Evolutionary conservation across 148 eudicot genomes (phyloP).

Genomic region (Chenopodium berlandieri): DNA sequence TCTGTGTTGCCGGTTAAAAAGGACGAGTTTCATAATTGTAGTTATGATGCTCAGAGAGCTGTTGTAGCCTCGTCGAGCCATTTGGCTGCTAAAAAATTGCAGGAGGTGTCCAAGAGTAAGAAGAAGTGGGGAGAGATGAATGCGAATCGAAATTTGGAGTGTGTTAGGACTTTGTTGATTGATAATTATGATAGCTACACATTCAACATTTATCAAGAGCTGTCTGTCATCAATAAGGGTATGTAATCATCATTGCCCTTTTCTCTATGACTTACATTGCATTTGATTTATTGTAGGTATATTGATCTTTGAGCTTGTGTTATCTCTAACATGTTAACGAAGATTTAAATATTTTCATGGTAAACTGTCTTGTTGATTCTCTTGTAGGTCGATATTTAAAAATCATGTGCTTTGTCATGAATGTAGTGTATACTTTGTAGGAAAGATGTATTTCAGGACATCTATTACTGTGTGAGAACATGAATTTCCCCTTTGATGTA

Average conservation of each 20-base stretch:
- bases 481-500: background rate
- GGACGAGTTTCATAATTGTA: constrained; percentile 37
- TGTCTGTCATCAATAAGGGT: constrained; percentile 84
- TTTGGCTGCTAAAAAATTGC: constrained; percentile 45
- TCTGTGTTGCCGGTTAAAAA: constrained; percentile 39
- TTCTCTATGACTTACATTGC: constrained; percentile 4
- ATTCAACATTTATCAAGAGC: constrained; percentile 88
- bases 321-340: background rate
- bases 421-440: background rate
- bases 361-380: background rate
- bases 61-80: constrained; percentile 43
- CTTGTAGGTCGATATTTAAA: background rate
- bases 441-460: background rate
- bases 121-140: constrained; percentile 32
- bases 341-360: background rate
- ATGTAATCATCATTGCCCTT: background rate
- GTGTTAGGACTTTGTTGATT: constrained; percentile 79
- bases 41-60: constrained; percentile 35
- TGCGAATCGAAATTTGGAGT: constrained; percentile 43
- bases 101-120: constrained; percentile 38
- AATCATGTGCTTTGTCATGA: background rate
- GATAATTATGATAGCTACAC: constrained; percentile 99
- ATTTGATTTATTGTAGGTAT: background rate
- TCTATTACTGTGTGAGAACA: background rate
- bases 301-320: background rate